A percentile compares a stretch with the other conserved stretches of the same genome.
Evolutionary conservation across 192 early-diverging fungal species (phyloP).

Genomic region (Gryganskiella cystojenkinii): DNA sequence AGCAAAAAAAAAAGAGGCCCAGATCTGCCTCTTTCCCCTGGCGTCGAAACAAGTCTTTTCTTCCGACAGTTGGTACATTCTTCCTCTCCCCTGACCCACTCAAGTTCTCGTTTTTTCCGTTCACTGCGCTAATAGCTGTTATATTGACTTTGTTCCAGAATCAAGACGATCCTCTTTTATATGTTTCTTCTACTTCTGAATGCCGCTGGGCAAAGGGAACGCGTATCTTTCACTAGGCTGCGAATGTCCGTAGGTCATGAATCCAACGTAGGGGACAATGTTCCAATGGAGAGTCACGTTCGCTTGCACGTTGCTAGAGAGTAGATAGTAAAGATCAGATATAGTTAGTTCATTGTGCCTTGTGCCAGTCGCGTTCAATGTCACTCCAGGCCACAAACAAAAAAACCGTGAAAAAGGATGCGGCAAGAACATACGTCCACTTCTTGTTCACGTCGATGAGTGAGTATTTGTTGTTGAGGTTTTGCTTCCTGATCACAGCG

Average conservation of each 20-base stretch:
- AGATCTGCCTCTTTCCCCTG: too few relatives aligned
- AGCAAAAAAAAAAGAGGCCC: too few relatives aligned
- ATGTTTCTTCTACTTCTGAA: slow-evolving; percentile 23
- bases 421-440: slow-evolving; percentile 64
- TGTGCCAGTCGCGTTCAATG: too few relatives aligned
- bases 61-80: too few relatives aligned
- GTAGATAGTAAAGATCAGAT: not conserved
- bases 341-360: too few relatives aligned
- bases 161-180: not conserved
- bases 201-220: slow-evolving; percentile 54
- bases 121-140: too few relatives aligned
- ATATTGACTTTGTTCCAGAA: too few relatives aligned
- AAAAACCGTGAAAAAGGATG: slow-evolving; percentile 10
- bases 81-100: too few relatives aligned
- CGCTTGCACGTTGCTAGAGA: slow-evolving; percentile 67
- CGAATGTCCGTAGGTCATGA: slow-evolving; percentile 62
- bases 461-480: slow-evolving; percentile 74
- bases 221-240: slow-evolving; percentile 24
- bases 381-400: not conserved
- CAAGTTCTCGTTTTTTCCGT: too few relatives aligned
- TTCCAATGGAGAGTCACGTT: slow-evolving; percentile 86
- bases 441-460: slow-evolving; percentile 75
- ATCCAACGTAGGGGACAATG: slow-evolving; percentile 81
- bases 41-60: too few relatives aligned
- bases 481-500: slow-evolving; percentile 65